Evolutionary conservation across 2,329 filamentous ascomycete genomes (phyloP).

Genomic region (Botrytis medusae): DNA sequence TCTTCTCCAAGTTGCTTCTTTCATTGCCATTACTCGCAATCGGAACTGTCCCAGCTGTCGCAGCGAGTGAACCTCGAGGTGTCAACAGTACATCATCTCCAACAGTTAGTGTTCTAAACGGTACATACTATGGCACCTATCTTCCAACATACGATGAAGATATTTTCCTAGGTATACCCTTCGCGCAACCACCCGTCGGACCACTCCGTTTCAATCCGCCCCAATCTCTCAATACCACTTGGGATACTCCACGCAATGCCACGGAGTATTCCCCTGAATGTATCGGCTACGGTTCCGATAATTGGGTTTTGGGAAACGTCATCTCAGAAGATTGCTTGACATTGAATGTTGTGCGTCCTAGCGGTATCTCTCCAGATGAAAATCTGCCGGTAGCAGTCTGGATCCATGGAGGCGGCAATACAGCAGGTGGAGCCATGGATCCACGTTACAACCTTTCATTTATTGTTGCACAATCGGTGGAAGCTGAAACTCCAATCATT

Average conservation of each 20-base stretch:
- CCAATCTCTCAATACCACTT: conserved; percentile 22
- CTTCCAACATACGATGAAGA: conserved; percentile 28
- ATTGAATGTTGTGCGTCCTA: conserved; percentile 41
- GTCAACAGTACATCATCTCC: conserved; percentile 16
- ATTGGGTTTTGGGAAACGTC: conserved; percentile 17
- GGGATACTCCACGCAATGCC: conserved; percentile 20
- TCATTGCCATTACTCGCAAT: background rate
- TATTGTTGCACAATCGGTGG: conserved; percentile 49
- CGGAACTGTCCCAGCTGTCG: background rate
- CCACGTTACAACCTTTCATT: conserved; percentile 58
- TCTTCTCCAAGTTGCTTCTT: background rate
- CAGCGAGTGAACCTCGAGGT: background rate
- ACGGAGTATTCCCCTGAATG: conserved; percentile 34
- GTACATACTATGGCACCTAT: conserved; percentile 28
- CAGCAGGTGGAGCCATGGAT: conserved; percentile 44
- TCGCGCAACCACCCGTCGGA: conserved; percentile 24
- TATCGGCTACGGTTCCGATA: conserved; percentile 17
- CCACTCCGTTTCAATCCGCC: conserved; percentile 23
- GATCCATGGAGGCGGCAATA: conserved; percentile 47
- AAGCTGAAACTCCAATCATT: conserved; percentile 47
- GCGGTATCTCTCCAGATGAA: conserved; percentile 39
- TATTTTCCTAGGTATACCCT: conserved; percentile 31
- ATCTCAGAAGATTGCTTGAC: conserved; percentile 24
- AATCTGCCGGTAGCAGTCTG: conserved; percentile 53
- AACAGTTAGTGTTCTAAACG: conserved; percentile 30